Base-by-base conservation (phyloP, 1,139 yeast species). In the Saccharomyces pastorianus region DNA sequence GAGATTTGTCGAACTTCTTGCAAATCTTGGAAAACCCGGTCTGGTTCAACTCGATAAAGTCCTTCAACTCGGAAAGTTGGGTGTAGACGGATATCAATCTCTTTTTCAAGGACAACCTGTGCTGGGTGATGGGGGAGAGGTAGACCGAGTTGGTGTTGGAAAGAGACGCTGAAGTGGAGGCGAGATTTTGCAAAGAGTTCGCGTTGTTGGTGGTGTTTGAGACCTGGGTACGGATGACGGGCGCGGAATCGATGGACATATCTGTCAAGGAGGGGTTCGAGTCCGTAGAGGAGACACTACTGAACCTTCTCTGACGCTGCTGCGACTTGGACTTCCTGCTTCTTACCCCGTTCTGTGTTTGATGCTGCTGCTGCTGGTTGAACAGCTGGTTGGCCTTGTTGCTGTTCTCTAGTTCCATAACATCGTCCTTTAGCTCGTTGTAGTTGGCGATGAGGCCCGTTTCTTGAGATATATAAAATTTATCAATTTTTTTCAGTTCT, bases 21-120 rank as follows among this genome's bases (percentile, higher is more conserved):
- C 90, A 77, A 50, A 90, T 91, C 71, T 91, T 91, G 49, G 87
- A 80, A 71, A 91, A 88, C 6, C 97, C 98, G 34, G 95, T 88
- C 61, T 79, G 79, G 74, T 91, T 91, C 62, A 91, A 76, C 64
- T 89, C 96, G 53, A 87, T 77, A 67, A 74, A 91, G 11, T 95
- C 87, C 64, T 86, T 84, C 62, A 91, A 77, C 69, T 91, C 97
- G n/a, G 90, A 84, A 34, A 90, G 73, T 25, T 82, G 76, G 9
- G 93, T 91, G 72, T 82, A 91, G 49, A 84, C 71, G 11, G 83
- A 78, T 47, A 84, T 79, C 3, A 85, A 71, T 55, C 89, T 76
- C 66, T 85, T 84, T 68, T 84, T 85, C 61, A 88, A 76, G 6
- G 89, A 83, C 56, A 87, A 80, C 61, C 79, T 78, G 62, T 64